phyloP scores from a whole-genome alignment of 164 flowering plant genomes.

The Tetrastigma voinierianum region DNA sequence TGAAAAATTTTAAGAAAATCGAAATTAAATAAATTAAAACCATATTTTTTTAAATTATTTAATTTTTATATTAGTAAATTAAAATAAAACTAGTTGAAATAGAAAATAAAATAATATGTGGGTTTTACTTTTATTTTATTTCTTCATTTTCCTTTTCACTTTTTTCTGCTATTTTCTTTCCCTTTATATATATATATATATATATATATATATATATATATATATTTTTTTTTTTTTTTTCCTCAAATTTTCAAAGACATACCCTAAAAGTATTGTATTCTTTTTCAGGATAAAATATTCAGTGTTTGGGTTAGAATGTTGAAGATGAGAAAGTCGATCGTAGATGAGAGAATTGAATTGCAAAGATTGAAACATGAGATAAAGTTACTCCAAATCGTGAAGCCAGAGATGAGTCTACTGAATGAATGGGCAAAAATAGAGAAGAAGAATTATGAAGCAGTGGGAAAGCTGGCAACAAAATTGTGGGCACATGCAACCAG shows the following conservation, averaged over 20 bases:
- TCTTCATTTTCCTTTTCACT: too few species aligned
- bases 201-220: too few species aligned
- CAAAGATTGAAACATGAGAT: slow-evolving; percentile 40
- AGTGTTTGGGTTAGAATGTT: slow-evolving; percentile 20
- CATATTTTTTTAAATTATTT: too few species aligned
- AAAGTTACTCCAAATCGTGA: slow-evolving; percentile 33
- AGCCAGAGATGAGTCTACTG: slow-evolving; percentile 41
- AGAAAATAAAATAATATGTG: too few species aligned
- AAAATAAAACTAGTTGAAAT: too few species aligned
- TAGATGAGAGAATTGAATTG: slow-evolving; percentile 39
- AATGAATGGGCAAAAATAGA: slow-evolving; percentile 58
- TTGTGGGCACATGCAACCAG: slow-evolving; percentile 31
- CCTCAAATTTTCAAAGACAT: background rate
- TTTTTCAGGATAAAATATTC: slow-evolving; percentile 24
- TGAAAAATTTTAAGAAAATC: too few species aligned
- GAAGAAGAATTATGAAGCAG: slow-evolving; percentile 49
- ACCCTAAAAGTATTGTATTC: background rate
- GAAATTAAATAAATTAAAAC: too few species aligned
- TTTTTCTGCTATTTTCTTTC: too few species aligned
- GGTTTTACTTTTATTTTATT: too few species aligned
- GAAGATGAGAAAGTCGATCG: slow-evolving; percentile 31
- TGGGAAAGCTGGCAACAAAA: slow-evolving; percentile 35
- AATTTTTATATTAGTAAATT: too few species aligned
- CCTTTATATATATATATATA: too few species aligned
- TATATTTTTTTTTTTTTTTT: too few species aligned